Evolutionary conservation across 176 grass and related monocot species (phyloP).

Genomic region (Juncus inflexus): DNA sequence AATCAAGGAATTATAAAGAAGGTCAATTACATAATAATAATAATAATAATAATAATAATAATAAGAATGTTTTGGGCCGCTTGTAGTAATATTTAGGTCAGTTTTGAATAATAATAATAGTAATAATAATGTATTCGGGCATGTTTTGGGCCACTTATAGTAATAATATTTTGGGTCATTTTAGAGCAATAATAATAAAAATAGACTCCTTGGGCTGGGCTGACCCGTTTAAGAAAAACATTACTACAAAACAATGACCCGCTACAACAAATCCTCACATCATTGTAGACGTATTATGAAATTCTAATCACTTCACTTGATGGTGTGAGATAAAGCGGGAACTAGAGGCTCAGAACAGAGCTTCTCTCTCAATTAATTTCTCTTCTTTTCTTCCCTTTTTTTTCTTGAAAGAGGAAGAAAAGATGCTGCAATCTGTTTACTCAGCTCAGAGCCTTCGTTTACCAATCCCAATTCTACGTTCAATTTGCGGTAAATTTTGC

Average conservation of each 20-base stretch:
- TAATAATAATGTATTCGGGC: no score
- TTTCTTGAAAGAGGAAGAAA: background rate
- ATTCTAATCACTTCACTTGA: conserved; percentile 4
- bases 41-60: no score
- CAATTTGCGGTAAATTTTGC: conserved; percentile 10
- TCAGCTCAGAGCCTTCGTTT: conserved; percentile 9
- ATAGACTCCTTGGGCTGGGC: no score
- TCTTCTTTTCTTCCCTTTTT: background rate
- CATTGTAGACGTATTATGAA: background rate
- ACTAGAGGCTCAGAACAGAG: conserved; percentile 19
- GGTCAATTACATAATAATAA: no score
- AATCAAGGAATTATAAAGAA: no score
- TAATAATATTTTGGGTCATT: no score
- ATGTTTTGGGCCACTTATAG: no score
- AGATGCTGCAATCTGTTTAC: conserved; percentile 18
- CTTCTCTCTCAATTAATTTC: background rate
- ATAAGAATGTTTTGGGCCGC: no score
- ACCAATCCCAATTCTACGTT: conserved; percentile 16
- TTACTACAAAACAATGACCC: background rate
- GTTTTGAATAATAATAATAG: no score
- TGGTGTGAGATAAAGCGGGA: background rate
- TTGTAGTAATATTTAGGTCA: no score
- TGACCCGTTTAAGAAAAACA: no score
- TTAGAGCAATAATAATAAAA: no score
- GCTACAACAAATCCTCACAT: conserved; percentile 1